Conservation (phyloP, 768 basidiomycete species). For the Pisolithus microcarpus region DNA sequence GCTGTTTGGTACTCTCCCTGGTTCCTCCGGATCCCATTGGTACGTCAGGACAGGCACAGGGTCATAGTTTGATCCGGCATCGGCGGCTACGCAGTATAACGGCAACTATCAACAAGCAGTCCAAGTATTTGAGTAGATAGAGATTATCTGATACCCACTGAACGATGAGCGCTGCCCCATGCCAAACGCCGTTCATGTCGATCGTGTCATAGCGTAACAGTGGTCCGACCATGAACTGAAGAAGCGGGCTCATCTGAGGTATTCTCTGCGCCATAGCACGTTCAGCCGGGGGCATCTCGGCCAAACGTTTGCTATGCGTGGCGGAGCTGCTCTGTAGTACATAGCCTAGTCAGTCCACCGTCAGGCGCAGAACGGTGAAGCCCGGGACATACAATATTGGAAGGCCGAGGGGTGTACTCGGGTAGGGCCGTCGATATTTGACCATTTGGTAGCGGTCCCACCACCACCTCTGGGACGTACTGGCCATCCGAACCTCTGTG, state of each 20-base stretch:
- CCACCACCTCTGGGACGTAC: conserved; percentile 48
- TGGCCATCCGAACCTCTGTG: conserved; percentile 43
- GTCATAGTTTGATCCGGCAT: conserved; percentile 71
- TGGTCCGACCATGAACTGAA: conserved; percentile 90
- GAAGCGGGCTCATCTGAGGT: conserved; percentile 70
- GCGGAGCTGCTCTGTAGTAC: conserved; percentile 12
- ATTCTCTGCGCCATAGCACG: conserved; percentile 52
- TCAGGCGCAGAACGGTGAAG: background rate
- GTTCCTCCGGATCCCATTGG: conserved; percentile 61
- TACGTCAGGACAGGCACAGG: conserved; percentile 64
- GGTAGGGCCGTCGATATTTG: conserved; percentile 46
- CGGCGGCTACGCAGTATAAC: conserved; percentile 46
- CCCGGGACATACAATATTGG: conserved; percentile 28
- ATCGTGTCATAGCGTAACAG: conserved; percentile 87
- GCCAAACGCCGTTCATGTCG: conserved; percentile 71
- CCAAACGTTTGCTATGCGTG: conserved; percentile 28
- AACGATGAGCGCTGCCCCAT: conserved; percentile 85
- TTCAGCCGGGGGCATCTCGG: conserved; percentile 54
- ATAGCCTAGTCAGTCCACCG: background rate
- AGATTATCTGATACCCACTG: conserved; percentile 43
- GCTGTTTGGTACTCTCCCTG: conserved; percentile 9
- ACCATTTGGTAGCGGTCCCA: conserved; percentile 53
- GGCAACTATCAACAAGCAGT: background rate
- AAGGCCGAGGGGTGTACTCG: conserved; percentile 37
- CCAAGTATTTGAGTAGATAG: background rate